Conservation (phyloP, 495 filamentous ascomycete species). For the Penicillium angulare region DNA sequence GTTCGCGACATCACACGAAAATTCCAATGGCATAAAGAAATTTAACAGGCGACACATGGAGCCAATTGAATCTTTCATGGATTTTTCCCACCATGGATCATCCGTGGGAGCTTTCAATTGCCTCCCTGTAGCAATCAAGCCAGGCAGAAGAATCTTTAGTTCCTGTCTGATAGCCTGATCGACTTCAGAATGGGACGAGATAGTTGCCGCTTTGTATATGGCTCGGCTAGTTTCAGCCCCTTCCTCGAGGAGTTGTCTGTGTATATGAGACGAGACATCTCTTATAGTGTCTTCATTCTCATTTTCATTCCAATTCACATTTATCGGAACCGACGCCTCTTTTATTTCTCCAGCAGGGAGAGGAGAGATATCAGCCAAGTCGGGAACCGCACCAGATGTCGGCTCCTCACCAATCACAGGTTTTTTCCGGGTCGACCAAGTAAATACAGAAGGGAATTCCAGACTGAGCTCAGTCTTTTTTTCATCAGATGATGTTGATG, state of each 20-base stretch:
- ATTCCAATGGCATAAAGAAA: neutral
- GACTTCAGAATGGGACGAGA: neutral
- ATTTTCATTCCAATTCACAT: too few relatives aligned
- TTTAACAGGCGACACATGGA: conserved; percentile 1
- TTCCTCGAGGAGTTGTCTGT: neutral
- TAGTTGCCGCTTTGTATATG: neutral
- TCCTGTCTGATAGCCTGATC: neutral
- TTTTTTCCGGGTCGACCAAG: neutral
- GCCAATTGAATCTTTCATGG: neutral
- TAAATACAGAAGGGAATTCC: neutral
- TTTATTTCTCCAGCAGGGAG: neutral
- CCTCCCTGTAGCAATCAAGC: neutral
- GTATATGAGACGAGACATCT: neutral
- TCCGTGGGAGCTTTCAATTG: neutral
- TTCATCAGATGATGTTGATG: neutral
- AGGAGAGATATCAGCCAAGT: too few relatives aligned
- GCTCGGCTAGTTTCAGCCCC: neutral
- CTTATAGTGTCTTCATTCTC: neutral
- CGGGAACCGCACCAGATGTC: neutral
- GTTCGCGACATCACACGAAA: neutral
- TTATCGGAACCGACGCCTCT: too few relatives aligned
- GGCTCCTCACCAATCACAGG: neutral
- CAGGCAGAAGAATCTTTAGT: neutral
- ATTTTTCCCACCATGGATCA: neutral
- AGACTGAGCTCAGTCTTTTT: neutral